Evolutionary conservation across 139 green algal species (phyloP).

Genomic region (Haematococcus sp.): DNA sequence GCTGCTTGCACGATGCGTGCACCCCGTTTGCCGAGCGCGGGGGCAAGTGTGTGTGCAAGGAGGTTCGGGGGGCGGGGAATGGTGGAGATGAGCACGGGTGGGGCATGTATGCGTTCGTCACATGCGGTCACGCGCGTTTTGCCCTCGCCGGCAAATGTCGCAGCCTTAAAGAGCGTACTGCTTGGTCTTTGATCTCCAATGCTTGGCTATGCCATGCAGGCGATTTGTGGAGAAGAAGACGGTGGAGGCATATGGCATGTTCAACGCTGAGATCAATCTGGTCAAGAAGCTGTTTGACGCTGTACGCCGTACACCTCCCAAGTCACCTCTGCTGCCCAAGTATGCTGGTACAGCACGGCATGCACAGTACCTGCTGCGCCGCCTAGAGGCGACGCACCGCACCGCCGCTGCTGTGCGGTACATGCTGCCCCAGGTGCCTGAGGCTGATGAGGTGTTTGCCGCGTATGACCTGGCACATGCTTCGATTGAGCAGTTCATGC

Average conservation of each 20-base stretch:
- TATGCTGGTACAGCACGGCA: constrained; percentile 68
- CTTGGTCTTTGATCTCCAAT: too few species aligned
- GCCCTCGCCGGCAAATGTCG: too few species aligned
- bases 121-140: too few species aligned
- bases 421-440: constrained; percentile 61
- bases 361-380: constrained; percentile 53
- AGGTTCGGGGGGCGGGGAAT: too few species aligned
- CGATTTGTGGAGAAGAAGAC: constrained; percentile 78
- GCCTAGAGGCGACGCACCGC: constrained; percentile 46
- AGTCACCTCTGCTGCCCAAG: constrained; percentile 62
- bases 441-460: constrained; percentile 53
- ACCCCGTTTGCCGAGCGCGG: too few species aligned
- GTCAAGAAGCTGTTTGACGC: constrained; percentile 80
- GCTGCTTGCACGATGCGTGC: too few species aligned
- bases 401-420: constrained; percentile 42
- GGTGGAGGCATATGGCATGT: constrained; percentile 58
- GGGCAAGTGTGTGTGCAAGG: too few species aligned
- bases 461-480: constrained; percentile 67
- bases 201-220: not conserved
- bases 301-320: constrained; percentile 52
- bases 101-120: too few species aligned
- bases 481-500: constrained; percentile 78
- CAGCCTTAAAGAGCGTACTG: too few species aligned
- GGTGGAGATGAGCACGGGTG: too few species aligned
- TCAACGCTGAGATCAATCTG: constrained; percentile 77